Evolutionary conservation across 148 eudicot species (phyloP), one percentile per base, ranked within the genome.

Genomic region (Rhododendron mucronatum): DNA sequence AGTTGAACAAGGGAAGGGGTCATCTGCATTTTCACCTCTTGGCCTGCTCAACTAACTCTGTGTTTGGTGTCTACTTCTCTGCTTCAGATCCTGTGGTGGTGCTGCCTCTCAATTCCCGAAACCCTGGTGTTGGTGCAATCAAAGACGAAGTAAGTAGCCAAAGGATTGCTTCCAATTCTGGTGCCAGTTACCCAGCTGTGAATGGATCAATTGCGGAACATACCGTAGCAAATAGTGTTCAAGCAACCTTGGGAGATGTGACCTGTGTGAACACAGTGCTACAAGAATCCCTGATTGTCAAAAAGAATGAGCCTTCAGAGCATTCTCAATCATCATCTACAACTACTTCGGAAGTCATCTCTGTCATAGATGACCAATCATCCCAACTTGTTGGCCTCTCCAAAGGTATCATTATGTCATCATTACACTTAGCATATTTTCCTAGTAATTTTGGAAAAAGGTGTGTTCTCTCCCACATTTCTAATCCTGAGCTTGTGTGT

Each of bases 41-140:
- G 26, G 67, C 67, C 33, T 80, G 74, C 67, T n/a, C 12, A 15
- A 53, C 47, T 61, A 82, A 45, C 28, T 75, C 3, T 44, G 41
- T 80, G 4, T 88, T 84, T 28, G 82, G 86, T 71, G 65, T 89
- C 74, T 83, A 30, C 59, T 79, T 84, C 76, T 86, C 88, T 85
- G 89, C 82, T 77, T 79, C 88, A 85, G 89, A 91, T 88, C 83
- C 90, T 35, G 86, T 88, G 77, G 69, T 86, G 78, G 89, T 86
- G 67, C 90, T 83, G 78, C 59, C 87, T 26, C 84, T 83, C 78
- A 88, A 81, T 75, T 76, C 88, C 28, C 65, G 50, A 51, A 63
- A 78, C 75, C 53, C 89, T 57, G 77, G 74, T 63, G 91, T 67
- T 48, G 90, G 86, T 87, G 85, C 90, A 78, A 87, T 84, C 28